phyloP scores from a whole-genome alignment of 164 flowering plant species.

The Sextonia rubra region DNA sequence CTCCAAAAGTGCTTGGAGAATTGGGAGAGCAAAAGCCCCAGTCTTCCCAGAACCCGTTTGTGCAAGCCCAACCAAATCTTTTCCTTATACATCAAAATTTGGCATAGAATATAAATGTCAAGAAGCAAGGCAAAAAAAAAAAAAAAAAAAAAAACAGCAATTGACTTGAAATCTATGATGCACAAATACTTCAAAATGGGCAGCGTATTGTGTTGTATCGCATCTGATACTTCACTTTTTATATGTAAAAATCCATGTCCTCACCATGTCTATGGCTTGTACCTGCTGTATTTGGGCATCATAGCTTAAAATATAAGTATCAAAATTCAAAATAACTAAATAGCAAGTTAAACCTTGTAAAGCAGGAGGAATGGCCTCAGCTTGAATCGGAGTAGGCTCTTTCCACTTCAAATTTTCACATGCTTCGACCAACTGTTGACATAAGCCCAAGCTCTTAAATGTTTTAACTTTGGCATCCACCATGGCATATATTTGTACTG shows the following conservation, averaged over 20 bases:
- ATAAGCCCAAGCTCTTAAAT: slow-evolving; percentile 57
- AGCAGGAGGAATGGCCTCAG: slow-evolving; percentile 73
- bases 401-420: slow-evolving; percentile 74
- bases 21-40: slow-evolving; percentile 89
- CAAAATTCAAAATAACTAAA: background rate
- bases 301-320: no score
- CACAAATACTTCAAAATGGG: no score
- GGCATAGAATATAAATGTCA: no score
- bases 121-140: no score
- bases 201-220: no score
- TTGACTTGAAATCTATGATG: no score
- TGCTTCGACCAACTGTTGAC: slow-evolving; percentile 60
- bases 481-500: slow-evolving; percentile 1
- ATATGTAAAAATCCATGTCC: no score
- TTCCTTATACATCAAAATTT: slow-evolving; percentile 31
- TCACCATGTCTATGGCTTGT: no score
- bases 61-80: slow-evolving; percentile 79
- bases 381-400: slow-evolving; percentile 66
- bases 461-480: slow-evolving; percentile 35
- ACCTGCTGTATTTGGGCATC: no score
- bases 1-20: slow-evolving; percentile 63
- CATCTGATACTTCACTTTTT: no score
- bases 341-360: slow-evolving; percentile 43
- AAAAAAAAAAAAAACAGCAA: background rate
- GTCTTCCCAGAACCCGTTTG: slow-evolving; percentile 97